A percentile compares a stretch with the other conserved stretches of the same genome.
Evolutionary conservation across 2,329 filamentous ascomycete species (phyloP).

Genomic region (Apiospora aurea): DNA sequence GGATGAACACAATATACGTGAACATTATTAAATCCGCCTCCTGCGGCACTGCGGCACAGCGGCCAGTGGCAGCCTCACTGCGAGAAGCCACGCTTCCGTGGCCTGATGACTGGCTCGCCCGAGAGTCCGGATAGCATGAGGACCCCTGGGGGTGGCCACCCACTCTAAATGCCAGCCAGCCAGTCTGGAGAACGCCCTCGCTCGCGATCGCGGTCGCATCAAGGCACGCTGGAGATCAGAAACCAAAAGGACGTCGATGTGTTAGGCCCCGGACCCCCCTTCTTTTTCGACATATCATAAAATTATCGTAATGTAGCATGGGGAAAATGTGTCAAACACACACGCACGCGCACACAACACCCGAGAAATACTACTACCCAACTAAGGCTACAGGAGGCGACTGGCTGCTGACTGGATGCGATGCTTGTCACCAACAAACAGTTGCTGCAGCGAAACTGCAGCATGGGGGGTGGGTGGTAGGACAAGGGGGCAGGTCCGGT

Average conservation of each 20-base stretch:
- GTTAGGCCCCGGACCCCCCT: not conserved
- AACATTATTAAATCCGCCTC: not conserved
- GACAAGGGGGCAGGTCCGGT: not conserved
- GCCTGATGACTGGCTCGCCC: conserved; percentile 14
- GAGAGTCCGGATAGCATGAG: conserved; percentile 8
- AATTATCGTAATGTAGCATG: conserved; percentile 22
- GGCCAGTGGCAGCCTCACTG: conserved; percentile 15
- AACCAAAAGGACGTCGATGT: not conserved
- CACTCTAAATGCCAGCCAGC: not conserved
- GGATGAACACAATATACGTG: not conserved
- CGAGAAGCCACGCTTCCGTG: conserved; percentile 13
- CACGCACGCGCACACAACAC: not conserved
- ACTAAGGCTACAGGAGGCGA: conserved; percentile 19
- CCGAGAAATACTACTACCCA: not conserved
- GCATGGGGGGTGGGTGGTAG: not conserved
- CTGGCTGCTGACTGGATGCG: conserved; percentile 2
- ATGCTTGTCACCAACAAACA: conserved; percentile 16
- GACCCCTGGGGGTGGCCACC: not conserved
- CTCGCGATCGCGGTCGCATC: conserved; percentile 17
- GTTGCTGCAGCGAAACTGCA: conserved; percentile 11
- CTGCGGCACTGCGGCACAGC: conserved; percentile 14
- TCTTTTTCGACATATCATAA: conserved; percentile 7
- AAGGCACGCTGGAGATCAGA: conserved; percentile 8
- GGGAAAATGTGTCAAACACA: conserved; percentile 5
- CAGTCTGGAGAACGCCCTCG: conserved; percentile 4